Evolutionary conservation across 106 monocot genomes (phyloP).

Genomic region (Agapanthus africanus): DNA sequence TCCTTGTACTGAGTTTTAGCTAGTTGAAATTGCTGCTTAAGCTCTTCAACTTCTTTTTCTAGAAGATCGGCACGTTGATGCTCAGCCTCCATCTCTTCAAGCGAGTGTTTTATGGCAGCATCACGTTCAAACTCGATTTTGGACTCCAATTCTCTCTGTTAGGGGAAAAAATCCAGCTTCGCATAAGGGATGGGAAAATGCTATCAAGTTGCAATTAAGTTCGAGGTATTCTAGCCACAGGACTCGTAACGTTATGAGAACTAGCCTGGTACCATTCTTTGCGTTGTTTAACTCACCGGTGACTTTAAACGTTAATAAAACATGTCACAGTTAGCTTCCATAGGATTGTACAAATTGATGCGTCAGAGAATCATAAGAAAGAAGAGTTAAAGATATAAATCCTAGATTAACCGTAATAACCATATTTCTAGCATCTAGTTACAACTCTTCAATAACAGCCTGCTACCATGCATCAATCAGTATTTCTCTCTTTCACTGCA

Average conservation of each 20-base stretch:
- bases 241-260: no score
- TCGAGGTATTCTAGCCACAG: background rate
- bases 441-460: background rate
- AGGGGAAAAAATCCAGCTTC: background rate
- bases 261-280: background rate
- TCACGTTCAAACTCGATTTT: slow-evolving; percentile 37
- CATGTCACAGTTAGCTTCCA: background rate
- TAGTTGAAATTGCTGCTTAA: slow-evolving; percentile 38
- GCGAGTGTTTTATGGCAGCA: slow-evolving; percentile 19
- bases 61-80: slow-evolving; percentile 23
- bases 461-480: background rate
- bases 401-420: background rate
- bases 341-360: background rate
- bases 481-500: background rate
- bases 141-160: slow-evolving; percentile 42
- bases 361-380: background rate
- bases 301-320: background rate
- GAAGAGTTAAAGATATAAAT: background rate
- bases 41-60: slow-evolving; percentile 49
- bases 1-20: slow-evolving; percentile 41
- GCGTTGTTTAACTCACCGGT: background rate
- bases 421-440: background rate
- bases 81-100: slow-evolving; percentile 29
- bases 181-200: background rate
- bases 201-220: no score